Evolutionary conservation across 805 yeast species (phyloP), one percentile per base, ranked within the genome.

Genomic region (Limtongozyma cylindracea): DNA sequence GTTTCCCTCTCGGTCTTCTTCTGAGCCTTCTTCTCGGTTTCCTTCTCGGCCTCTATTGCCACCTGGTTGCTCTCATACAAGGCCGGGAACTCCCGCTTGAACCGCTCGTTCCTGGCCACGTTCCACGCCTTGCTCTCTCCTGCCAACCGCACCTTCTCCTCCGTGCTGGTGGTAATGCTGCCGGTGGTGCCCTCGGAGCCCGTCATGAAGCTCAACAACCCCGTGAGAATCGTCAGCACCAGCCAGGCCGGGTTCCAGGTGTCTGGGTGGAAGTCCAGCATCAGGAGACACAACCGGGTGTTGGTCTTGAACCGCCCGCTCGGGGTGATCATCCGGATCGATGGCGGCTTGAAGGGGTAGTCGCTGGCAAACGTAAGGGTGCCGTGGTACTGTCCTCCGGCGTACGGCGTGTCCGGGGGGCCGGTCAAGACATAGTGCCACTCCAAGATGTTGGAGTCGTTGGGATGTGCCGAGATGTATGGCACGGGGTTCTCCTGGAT

Each of bases 171-270:
- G 6, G 44, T 49, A 8, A 80, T 63, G 6, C 84, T 66, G 0
- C 95, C 95, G 0, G 93, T 70, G 2, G 94, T 76, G 13, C 59
- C 47, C 32, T 82, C 95, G 27, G 62, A 61, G 7, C 88, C 70
- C 1, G 91, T 77, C 96, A 82, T 82, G 37, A 82, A 82, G 39
- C 92, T 76, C 31, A 82, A 49, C 17, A 82, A 49, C 0, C 95
- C 96, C 8, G 68, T 74, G 32, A 82, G 53, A 11, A 82, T 82
- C 0, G 95, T 80, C 16, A 77, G 54, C 13, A 82, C 94, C 20
- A 80, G 66, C 95, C 95, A 82, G 5, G 91, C 78, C 1, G 96
- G 95, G 41, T 82, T 80, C 96, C 96, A 82, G 1, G 72, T 51
- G 41, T 80, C 88, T 3, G 93, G 94, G 34, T 82, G 96, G 42